phyloP scores from a whole-genome alignment of 192 early-diverging fungal species.

The Geranomyces variabilis region DNA sequence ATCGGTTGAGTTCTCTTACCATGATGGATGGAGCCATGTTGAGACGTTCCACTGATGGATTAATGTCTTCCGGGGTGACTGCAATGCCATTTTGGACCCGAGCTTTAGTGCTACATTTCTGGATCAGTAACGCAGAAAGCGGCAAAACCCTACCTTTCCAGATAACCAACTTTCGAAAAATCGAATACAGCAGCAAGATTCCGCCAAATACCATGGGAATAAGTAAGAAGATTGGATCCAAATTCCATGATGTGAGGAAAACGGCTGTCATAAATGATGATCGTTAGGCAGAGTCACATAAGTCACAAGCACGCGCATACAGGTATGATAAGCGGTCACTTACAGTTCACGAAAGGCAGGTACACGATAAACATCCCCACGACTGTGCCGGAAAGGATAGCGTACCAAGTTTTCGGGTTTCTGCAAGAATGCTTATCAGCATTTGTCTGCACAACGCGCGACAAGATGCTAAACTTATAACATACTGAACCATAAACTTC shows the following conservation, averaged over 20 bases:
- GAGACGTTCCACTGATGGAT: constrained; percentile 10
- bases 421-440: constrained; percentile 4
- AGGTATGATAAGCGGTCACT: constrained; percentile 1
- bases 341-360: constrained; percentile 51
- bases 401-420: constrained; percentile 41
- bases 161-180: constrained; percentile 30
- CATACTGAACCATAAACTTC: constrained; percentile 78
- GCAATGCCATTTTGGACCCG: background rate
- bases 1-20: background rate
- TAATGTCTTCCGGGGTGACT: constrained; percentile 24
- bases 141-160: constrained; percentile 7
- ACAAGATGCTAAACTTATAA: no score
- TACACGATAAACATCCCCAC: constrained; percentile 55
- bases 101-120: background rate
- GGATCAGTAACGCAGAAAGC: background rate
- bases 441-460: no score
- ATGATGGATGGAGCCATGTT: constrained; percentile 15
- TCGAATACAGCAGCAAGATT: constrained; percentile 40
- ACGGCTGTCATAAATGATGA: constrained; percentile 45
- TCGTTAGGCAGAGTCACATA: background rate
- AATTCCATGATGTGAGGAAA: constrained; percentile 73
- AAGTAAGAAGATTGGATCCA: constrained; percentile 76
- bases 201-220: constrained; percentile 79
- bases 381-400: constrained; percentile 62
- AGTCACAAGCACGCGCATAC: background rate